Evolutionary conservation across 179 eudicot species (phyloP), one percentile per base, ranked within the genome.

Genomic region (Beta lomatogona): DNA sequence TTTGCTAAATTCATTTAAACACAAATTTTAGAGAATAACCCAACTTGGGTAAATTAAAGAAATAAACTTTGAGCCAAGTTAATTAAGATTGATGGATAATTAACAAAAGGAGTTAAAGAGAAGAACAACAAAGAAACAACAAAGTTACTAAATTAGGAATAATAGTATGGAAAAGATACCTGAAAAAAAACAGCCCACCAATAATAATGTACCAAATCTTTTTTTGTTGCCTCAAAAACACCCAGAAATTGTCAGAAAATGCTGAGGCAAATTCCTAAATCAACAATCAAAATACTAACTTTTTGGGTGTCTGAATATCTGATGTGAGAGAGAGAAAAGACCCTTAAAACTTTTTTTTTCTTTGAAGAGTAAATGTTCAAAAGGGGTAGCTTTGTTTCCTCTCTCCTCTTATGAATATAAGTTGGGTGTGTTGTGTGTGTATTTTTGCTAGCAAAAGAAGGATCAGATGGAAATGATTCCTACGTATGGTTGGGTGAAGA

Each of bases 391-490:
- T 15, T 36, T 36, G 2, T 36, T 36, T 36, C 2, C 41, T 36
- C 41, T 36, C 41, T 36, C 41, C 41, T 36, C 41, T 36, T 36
- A 36, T 36, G 41, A 36, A 36, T 36, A 36, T 36, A 36, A 36
- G 41, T 36, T 36, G 41, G 41, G 0, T 1, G 50, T 1, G 50
- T n/a, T 65, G 41, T 41, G 41, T 46, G 55, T 69, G 46, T 71
- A 77, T 79, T 12, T 41, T 59, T 11, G 74, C 21, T n/a, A 41
- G 41, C 65, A 59, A 21, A 41, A 22, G 31, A 46, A 19, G 83
- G 72, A 85, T 66, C 83, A 76, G 78, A 84, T 80, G 82, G 18
- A 82, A 81, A 77, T 82, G 83, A 85, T 75, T 79, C 79, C 75
- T 28, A 53, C 65, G 83, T 75, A 63, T 71, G 83, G 78, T 59